A percentile compares a stretch with the other conserved stretches of the same genome.
phyloP scores from a whole-genome alignment of 1,139 yeast species.

The Suhomyces chickasaworum region DNA sequence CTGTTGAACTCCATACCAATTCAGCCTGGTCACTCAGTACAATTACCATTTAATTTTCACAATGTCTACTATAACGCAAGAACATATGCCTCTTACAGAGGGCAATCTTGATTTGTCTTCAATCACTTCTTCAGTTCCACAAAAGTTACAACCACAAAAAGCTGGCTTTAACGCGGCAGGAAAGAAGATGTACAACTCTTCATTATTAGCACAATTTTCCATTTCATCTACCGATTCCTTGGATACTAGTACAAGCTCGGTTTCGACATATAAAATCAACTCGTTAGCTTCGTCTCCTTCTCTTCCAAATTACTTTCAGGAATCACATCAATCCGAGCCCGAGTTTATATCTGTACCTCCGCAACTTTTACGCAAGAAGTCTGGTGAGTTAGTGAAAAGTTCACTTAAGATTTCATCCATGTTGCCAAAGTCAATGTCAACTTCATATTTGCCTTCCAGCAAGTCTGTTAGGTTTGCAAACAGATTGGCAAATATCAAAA shows the following conservation, averaged over 20 bases:
- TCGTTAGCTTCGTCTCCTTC: slow-evolving; percentile 13
- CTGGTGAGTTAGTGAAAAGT: slow-evolving; percentile 44
- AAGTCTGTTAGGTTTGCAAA: slow-evolving; percentile 44
- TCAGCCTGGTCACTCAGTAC: background rate
- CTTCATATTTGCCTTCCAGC: slow-evolving; percentile 26
- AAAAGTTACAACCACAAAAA: slow-evolving; percentile 5
- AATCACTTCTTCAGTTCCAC: background rate
- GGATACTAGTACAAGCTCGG: slow-evolving; percentile 10
- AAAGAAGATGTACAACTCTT: slow-evolving; percentile 11
- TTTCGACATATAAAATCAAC: slow-evolving; percentile 13
- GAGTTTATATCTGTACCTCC: slow-evolving; percentile 15
- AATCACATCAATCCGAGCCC: background rate
- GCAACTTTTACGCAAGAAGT: slow-evolving; percentile 36
- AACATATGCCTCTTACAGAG: slow-evolving; percentile 3
- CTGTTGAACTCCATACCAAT: background rate
- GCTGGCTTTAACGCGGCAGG: background rate
- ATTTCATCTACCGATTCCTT: slow-evolving; percentile 13
- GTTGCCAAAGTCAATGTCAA: slow-evolving; percentile 27
- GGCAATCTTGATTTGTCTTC: slow-evolving; percentile 3
- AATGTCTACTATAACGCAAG: slow-evolving; percentile 9
- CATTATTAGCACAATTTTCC: slow-evolving; percentile 7
- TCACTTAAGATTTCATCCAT: slow-evolving; percentile 37
- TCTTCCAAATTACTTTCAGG: slow-evolving; percentile 13
- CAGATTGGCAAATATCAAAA: slow-evolving; percentile 39
- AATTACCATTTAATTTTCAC: background rate